Base-by-base conservation (phyloP, 1,284 basidiomycete genomes). In the Pyrrhoderma noxium region DNA sequence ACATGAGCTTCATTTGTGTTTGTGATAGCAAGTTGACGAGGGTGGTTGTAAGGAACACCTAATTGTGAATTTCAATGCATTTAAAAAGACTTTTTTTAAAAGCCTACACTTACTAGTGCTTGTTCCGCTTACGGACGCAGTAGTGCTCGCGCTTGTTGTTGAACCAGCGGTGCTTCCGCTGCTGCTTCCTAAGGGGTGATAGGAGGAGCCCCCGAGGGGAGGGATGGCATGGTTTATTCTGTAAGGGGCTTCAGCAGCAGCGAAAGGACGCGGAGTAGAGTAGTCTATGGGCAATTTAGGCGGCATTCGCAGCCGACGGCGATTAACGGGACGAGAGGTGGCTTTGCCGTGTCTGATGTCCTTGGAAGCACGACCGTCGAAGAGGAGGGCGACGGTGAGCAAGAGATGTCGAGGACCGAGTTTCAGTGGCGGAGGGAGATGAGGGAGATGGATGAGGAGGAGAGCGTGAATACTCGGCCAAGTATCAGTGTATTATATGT, bases 171-270 rank as follows among this genome's bases (percentile, higher is more conserved):
- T 31, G 11, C 27, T 46, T 41, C 25, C 21, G 37, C 7, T 16
- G 18, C 14, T 27, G 22, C 5, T n/a, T n/a, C 18, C 27, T 31
- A 31, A 31, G 5, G 27, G 27, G 7, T 31, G 27, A 31, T 31
- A 31, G 11, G 27, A 31, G 27, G 11, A 31, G 7, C 27, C 27
- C 5, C 27, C 11, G 7, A 40, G 22, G 52, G 52, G 38, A 11
- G 52, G 47, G 19, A 52, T 35, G 36, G 49, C 34, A 21, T 39
- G 41, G 38, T 43, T 53, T 45, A 43, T 13, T 40, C 40, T 53
- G 41, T 54, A 54, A 7, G 52, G 52, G 18, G 45, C n/a, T 19
- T 49, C 52, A 2, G 52, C 52, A 11, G 52, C 47, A 37, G 37
- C 18, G 31, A 45, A 31, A 31, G 27, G n/a, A 45, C 14, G 39